A percentile compares a stretch with the other conserved stretches of the same genome.
These are phyloP conservation scores for Monosporascus sp. DNA, from an alignment of 2,329 filamentous ascomycete species.

Conservation along the genomic window DNA sequence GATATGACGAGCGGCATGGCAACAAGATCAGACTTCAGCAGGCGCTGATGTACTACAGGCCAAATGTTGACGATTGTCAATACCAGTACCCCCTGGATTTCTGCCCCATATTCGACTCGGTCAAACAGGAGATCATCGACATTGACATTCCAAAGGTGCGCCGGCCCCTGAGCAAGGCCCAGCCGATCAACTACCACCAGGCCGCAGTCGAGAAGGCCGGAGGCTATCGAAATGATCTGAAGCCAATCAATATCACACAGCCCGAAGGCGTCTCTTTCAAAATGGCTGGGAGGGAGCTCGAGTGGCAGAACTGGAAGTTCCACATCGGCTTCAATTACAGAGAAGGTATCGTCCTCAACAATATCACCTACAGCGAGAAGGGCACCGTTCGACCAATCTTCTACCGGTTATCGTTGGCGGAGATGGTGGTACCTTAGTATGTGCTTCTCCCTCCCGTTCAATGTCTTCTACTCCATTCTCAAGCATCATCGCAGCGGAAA, in stretches of 20 bases:
- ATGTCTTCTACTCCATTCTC: not conserved
- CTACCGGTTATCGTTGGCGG: constrained; percentile 81
- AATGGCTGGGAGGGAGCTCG: constrained; percentile 66
- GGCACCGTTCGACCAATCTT: constrained; percentile 73
- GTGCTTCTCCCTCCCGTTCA: constrained; percentile 8
- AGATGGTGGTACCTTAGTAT: constrained; percentile 87
- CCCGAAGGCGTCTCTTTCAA: constrained; percentile 85
- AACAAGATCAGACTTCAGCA: constrained; percentile 77
- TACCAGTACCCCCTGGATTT: constrained; percentile 92
- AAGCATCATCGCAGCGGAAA: constrained; percentile 47
- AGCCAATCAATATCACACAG: constrained; percentile 83
- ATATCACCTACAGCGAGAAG: constrained; percentile 86
- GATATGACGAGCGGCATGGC: constrained; percentile 86
- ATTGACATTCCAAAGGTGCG: constrained; percentile 79
- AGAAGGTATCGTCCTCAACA: constrained; percentile 84
- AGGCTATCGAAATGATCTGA: constrained; percentile 73
- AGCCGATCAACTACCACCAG: constrained; percentile 75
- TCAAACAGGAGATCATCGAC: constrained; percentile 71
- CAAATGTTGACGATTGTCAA: constrained; percentile 78
- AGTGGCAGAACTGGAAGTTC: constrained; percentile 92
- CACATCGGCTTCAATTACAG: constrained; percentile 94
- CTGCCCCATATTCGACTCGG: constrained; percentile 83
- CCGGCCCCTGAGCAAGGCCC: constrained; percentile 65
- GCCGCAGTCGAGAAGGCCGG: constrained; percentile 66
- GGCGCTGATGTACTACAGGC: constrained; percentile 92